A percentile compares a stretch with the other conserved stretches of the same genome.
These are phyloP conservation scores for Colletotrichum zoysiae DNA, from an alignment of 2,329 filamentous ascomycete genomes.

Conservation along the genomic window DNA sequence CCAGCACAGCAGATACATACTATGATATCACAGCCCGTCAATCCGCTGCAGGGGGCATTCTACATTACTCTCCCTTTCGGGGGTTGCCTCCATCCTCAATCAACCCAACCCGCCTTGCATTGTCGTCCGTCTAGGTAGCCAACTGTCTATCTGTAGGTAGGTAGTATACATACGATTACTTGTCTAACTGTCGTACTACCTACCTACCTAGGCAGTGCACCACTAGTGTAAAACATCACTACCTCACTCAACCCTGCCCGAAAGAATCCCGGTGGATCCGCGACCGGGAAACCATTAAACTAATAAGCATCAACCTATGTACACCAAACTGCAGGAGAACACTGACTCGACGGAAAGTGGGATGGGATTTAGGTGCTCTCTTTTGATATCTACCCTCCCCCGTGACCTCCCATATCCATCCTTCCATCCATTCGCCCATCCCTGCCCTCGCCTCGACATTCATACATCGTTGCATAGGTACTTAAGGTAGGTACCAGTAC, in stretches of 20 bases:
- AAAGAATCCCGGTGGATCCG: conserved; percentile 24
- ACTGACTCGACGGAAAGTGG: conserved; percentile 21
- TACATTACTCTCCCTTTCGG: conserved; percentile 24
- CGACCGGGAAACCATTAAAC: neutral
- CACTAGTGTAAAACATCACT: neutral
- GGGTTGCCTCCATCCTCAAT: conserved; percentile 5
- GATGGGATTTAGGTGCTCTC: conserved; percentile 9
- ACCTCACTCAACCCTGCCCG: neutral
- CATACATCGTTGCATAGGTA: too few species aligned
- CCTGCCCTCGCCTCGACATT: neutral
- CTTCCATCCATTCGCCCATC: neutral
- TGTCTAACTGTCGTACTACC: too few species aligned
- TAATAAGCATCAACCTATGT: conserved; percentile 15
- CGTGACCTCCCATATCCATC: neutral
- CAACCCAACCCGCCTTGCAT: neutral
- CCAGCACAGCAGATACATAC: neutral
- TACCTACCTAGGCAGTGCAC: too few species aligned
- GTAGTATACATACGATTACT: too few species aligned
- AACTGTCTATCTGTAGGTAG: too few species aligned
- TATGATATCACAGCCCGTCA: conserved; percentile 39
- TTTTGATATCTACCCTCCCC: neutral
- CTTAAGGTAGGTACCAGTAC: too few species aligned
- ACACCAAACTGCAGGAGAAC: neutral
- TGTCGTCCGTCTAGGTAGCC: conserved; percentile 4
- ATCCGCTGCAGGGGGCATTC: conserved; percentile 4